These are phyloP conservation scores for Metschnikowia koreensis DNA, from an alignment of 805 yeast genomes.

Conservation along the genomic window DNA sequence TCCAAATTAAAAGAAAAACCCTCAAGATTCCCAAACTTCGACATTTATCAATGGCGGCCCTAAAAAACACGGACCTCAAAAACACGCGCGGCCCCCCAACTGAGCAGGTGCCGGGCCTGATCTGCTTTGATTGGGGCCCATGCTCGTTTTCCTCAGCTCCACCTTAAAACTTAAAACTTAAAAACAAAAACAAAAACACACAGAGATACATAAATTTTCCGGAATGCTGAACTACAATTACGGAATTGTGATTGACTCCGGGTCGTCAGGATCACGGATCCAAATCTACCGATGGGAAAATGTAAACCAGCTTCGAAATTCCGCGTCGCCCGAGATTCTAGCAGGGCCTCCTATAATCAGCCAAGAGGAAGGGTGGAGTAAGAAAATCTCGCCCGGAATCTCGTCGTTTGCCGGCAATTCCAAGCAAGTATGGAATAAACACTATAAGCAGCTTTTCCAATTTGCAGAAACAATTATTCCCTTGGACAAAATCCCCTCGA, in stretches of 20 bases:
- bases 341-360: slow-evolving; percentile 66
- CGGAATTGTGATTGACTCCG: slow-evolving; percentile 92
- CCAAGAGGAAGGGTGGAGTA: slow-evolving; percentile 67
- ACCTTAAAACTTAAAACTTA: too few species aligned
- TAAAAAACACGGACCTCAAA: not conserved
- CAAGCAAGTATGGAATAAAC: slow-evolving; percentile 63
- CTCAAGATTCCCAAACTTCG: not conserved
- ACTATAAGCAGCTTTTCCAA: slow-evolving; percentile 60
- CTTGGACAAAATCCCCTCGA: slow-evolving; percentile 49
- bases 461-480: slow-evolving; percentile 77
- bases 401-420: slow-evolving; percentile 56
- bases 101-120: too few species aligned
- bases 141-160: too few species aligned
- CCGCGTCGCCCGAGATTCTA: slow-evolving; percentile 32
- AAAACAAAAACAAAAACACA: not conserved
- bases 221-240: slow-evolving; percentile 37
- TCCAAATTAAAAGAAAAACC: not conserved
- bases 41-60: not conserved
- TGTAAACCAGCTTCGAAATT: slow-evolving; percentile 21
- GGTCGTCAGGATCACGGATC: slow-evolving; percentile 90
- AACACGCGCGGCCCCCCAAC: not conserved
- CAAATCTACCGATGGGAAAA: slow-evolving; percentile 82
- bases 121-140: too few species aligned
- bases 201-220: not conserved
- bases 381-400: slow-evolving; percentile 79